Percentiles rank a stretch among this genome's conserved stretches.
These are phyloP conservation scores for Catunica adiposa DNA, from an alignment of 2,329 filamentous ascomycete species.

Conservation along the genomic window DNA sequence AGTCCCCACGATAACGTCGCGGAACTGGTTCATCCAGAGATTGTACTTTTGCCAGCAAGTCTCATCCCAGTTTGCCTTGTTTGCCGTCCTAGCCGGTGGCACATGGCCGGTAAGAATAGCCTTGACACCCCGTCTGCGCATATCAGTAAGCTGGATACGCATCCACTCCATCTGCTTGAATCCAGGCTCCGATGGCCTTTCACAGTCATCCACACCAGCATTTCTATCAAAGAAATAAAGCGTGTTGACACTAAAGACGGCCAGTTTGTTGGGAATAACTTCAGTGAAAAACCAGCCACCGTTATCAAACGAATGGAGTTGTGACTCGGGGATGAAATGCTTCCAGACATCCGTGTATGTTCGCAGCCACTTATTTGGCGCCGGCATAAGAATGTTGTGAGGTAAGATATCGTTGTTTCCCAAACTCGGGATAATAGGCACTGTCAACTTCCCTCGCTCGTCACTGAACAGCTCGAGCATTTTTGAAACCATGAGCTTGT, in stretches of 20 bases:
- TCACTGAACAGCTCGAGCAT: constrained; percentile 58
- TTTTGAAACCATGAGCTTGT: constrained; percentile 57
- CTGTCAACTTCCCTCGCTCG: constrained; percentile 37
- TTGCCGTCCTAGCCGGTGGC: constrained; percentile 68
- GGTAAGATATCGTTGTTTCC: constrained; percentile 97
- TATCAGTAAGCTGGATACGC: constrained; percentile 66
- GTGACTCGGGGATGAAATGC: constrained; percentile 77
- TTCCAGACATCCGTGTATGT: constrained; percentile 66
- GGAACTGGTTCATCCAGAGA: constrained; percentile 75
- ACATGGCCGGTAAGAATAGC: constrained; percentile 90
- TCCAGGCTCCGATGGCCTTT: constrained; percentile 61
- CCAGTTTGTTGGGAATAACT: constrained; percentile 69
- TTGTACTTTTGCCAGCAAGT: constrained; percentile 97
- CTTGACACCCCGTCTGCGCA: constrained; percentile 77
- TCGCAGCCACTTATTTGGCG: constrained; percentile 75
- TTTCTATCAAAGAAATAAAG: constrained; percentile 94
- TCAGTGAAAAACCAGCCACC: constrained; percentile 93
- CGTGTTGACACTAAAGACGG: constrained; percentile 88
- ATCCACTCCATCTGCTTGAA: constrained; percentile 96
- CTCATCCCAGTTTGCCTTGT: constrained; percentile 86
- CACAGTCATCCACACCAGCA: constrained; percentile 82
- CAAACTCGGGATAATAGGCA: constrained; percentile 78
- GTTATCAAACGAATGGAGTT: constrained; percentile 77
- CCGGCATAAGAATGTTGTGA: constrained; percentile 78
- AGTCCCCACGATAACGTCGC: constrained; percentile 67